Conservation (phyloP, 768 basidiomycete species). For the Rhodocollybia butyracea region DNA sequence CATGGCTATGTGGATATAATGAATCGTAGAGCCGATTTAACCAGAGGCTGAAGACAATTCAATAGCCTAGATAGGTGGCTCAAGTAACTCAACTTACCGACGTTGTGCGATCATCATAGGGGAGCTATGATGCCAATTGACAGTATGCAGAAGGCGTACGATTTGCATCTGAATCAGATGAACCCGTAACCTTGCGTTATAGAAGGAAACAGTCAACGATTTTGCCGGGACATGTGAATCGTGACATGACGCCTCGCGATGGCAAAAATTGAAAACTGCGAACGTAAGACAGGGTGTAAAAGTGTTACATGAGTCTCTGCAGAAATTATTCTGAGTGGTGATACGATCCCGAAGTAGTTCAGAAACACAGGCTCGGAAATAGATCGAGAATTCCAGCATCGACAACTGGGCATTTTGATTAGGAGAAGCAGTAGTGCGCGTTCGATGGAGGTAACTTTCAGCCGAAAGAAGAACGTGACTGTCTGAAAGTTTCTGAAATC, state of each 20-base stretch:
- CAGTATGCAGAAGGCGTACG: constrained; percentile 22
- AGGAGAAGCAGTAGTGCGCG: neutral
- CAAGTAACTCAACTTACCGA: neutral
- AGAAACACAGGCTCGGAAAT: constrained; percentile 22
- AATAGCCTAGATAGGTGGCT: neutral
- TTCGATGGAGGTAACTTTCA: constrained; percentile 3
- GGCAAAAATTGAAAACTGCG: constrained; percentile 29
- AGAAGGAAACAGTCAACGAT: constrained; percentile 26
- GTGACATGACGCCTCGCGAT: constrained; percentile 25
- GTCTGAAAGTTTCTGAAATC: constrained; percentile 22
- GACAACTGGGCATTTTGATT: neutral
- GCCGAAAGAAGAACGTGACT: constrained; percentile 20
- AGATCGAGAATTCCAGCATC: constrained; percentile 16
- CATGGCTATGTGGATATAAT: constrained; percentile 42
- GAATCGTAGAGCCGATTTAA: constrained; percentile 45
- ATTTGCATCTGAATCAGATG: constrained; percentile 51
- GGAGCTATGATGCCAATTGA: neutral
- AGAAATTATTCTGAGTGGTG: constrained; percentile 24
- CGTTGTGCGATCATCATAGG: neutral
- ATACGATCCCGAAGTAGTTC: constrained; percentile 25
- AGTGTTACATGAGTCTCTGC: constrained; percentile 21
- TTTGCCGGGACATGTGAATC: constrained; percentile 29
- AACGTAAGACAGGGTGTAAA: constrained; percentile 39
- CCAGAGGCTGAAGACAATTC: constrained; percentile 35
- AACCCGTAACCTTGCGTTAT: constrained; percentile 38